Evolutionary conservation across 1,284 basidiomycete genomes (phyloP), one percentile per base, ranked within the genome.

Genomic region (Gymnopus androsaceus): DNA sequence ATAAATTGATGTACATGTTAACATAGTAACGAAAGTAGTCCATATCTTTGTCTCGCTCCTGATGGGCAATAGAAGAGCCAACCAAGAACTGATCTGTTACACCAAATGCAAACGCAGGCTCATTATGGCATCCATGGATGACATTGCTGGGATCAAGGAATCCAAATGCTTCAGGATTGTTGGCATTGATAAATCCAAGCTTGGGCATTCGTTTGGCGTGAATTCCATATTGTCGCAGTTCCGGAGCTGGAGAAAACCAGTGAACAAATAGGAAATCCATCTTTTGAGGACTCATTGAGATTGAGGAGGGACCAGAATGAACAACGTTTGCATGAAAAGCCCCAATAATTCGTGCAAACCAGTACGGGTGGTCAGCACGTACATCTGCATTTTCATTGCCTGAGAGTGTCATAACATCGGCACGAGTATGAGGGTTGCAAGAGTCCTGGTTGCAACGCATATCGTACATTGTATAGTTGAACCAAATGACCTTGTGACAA

Each of bases 101-200:
- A 4, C 62, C 63, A 31, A 55, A 51, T 3, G 47, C 40, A 28
- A 63, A 64, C 0, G 52, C 62, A 0, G 63, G 62, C 9, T 63
- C 57, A 9, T 63, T 30, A 40, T 64, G 63, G 0, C 33, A 11
- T 0, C 50, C 62, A 8, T 61, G 59, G 15, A 65, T 59, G n/a
- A 62, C 52, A 2, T 60, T 51, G 3, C 42, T 48, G 3, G 64
- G 64, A 36, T 61, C 59, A 1, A 65, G 14, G n/a, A 50, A 50
- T 19, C 48, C 48, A 37, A 50, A 50, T 17, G 48, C 48, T 12
- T 36, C 23, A 7, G 48, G 48, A 37, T 50, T 31, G 3, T 14
- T 17, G 11, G 12, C 34, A 21, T 50, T 17, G 9, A 50, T 14
- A n/a, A 50, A 50, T 6, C 34, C 28, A 5, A 50, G 19, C 5